phyloP scores from a whole-genome alignment of 2,329 filamentous ascomycete species.

The Trematosphaeria pertusa region DNA sequence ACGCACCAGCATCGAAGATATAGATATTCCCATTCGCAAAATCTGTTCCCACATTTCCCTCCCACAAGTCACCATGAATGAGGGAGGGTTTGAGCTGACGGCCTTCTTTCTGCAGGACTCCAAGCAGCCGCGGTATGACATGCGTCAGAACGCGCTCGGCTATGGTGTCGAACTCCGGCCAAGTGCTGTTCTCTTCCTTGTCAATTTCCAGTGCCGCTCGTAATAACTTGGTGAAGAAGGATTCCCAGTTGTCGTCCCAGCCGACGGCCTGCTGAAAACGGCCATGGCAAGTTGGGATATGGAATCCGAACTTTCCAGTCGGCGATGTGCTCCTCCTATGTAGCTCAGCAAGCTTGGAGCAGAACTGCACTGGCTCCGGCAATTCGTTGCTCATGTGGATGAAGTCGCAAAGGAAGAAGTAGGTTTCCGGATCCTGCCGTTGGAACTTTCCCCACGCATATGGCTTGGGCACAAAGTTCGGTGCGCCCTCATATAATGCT shows the following conservation, averaged over 20 bases:
- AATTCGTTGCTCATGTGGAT: conserved; percentile 23
- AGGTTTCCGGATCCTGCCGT: conserved; percentile 41
- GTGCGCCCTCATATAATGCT: conserved; percentile 4
- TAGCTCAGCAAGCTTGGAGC: conserved; percentile 25
- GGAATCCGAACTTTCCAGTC: conserved; percentile 40
- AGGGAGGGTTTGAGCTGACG: conserved; percentile 14
- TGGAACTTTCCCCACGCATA: conserved; percentile 19
- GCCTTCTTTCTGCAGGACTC: conserved; percentile 7
- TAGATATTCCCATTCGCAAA: background rate
- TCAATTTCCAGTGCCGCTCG: conserved; percentile 3
- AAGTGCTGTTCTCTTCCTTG: background rate
- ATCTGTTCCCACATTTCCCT: conserved; percentile 29
- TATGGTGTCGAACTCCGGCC: conserved; percentile 18
- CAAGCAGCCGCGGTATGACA: conserved; percentile 13
- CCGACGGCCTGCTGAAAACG: conserved; percentile 22
- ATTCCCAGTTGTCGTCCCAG: conserved; percentile 23
- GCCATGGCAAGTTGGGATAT: conserved; percentile 33
- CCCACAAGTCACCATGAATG: conserved; percentile 37
- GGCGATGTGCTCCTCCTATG: conserved; percentile 29
- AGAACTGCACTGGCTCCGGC: conserved; percentile 27
- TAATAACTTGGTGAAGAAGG: conserved; percentile 19
- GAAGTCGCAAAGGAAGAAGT: conserved; percentile 37
- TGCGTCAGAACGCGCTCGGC: conserved; percentile 12
- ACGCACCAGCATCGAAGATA: conserved; percentile 9
- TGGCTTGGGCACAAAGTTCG: conserved; percentile 17